Evolutionary conservation across 75 land plant genomes (phyloP), one percentile per base, ranked within the genome.

Genomic region (Cupressus sempervirens): DNA sequence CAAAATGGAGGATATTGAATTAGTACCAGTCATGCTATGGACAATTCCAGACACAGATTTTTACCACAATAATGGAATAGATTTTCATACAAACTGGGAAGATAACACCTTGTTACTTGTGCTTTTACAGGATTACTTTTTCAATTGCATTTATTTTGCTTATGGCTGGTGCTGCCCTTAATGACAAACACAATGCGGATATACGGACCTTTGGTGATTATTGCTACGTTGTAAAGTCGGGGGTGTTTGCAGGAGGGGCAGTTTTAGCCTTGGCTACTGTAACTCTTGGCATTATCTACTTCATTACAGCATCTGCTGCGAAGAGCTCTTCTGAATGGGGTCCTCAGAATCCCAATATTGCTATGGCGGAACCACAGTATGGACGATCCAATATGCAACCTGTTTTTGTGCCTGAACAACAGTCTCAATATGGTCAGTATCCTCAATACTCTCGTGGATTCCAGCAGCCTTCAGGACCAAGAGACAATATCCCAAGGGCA

Each of bases 241-340:
- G 96, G 41, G 94, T 94, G 16, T 94, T 94, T 86, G 84, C 96
- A 41, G 93, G 92, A 41, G 96, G 91, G 67, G 92, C 96, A 29
- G 68, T 92, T 13, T 52, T 92, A 52, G 87, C 96, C 4, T 73
- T 94, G n/a, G 88, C 89, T 1, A 92, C 94, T 34, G 92, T 92
- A 15, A 14, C 86, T 34, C 88, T 94, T 40, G 92, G 88, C 10
- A 88, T 94, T 26, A 32, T 88, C 52, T 93, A 93, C 83, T 93
- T 91, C 68, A 86, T 92, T 16, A 85, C 88, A 20, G 75, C 92
- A 41, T 85, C 81, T 35, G 82, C 87, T 10, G 76, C 82, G 35
- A 91, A 92, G 83, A 38, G 48, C 52, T n/a, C 84, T 15, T 41
- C 73, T 48, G 29, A 80, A 32, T 83, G 85, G 82, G 72, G 68